phyloP scores from a whole-genome alignment of 2,329 filamentous ascomycete species.

The Penicillium olsonii region DNA sequence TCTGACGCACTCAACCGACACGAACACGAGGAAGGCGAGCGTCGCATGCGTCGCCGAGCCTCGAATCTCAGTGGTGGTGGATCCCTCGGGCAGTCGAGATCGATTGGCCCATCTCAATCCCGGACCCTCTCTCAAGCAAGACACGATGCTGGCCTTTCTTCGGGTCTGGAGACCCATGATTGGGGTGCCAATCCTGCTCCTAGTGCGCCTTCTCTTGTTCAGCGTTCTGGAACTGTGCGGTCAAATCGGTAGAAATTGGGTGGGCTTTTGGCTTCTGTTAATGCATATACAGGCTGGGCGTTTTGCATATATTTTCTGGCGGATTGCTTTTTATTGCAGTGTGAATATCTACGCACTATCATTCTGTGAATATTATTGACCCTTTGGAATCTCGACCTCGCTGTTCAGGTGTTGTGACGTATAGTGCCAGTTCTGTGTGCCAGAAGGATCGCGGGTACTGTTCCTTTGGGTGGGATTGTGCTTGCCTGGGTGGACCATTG shows the following conservation, averaged over 20 bases:
- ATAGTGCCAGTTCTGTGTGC: neutral
- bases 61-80: constrained; percentile 37
- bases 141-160: constrained; percentile 23
- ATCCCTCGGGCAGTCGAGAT: constrained; percentile 23
- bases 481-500: neutral
- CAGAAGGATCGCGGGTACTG: neutral
- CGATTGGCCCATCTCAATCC: constrained; percentile 9
- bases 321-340: neutral
- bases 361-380: neutral
- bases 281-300: constrained; percentile 15
- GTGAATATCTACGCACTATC: constrained; percentile 3
- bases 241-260: constrained; percentile 22
- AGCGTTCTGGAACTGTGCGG: constrained; percentile 31
- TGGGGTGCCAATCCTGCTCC: constrained; percentile 18
- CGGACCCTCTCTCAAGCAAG: constrained; percentile 24
- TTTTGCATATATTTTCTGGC: constrained; percentile 7
- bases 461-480: neutral
- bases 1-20: constrained; percentile 64
- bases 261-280: neutral
- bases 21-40: constrained; percentile 56
- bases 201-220: constrained; percentile 25
- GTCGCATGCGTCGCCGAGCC: constrained; percentile 42
- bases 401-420: neutral
- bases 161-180: constrained; percentile 29
- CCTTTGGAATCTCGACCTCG: neutral